These are phyloP conservation scores for Monilinia vaccinii-corymbosi DNA, from an alignment of 2,329 filamentous ascomycete species.

Conservation along the genomic window DNA sequence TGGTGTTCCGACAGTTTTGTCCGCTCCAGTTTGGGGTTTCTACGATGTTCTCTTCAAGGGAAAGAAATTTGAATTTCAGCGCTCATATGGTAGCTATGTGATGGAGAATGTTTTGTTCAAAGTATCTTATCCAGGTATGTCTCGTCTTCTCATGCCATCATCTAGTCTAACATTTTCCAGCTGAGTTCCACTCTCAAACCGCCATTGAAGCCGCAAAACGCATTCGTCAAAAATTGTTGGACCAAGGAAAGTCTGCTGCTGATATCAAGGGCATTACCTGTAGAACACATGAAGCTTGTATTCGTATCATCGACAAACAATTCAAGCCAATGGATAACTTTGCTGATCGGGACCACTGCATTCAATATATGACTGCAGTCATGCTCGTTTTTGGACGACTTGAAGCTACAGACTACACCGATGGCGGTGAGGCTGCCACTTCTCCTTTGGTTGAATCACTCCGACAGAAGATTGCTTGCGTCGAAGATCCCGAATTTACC, in stretches of 20 bases:
- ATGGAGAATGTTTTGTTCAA: conserved; percentile 99
- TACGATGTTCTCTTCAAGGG: conserved; percentile 97
- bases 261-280: conserved; percentile 92
- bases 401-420: conserved; percentile 85
- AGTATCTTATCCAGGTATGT: conserved; percentile 88
- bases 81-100: conserved; percentile 93
- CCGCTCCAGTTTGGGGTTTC: conserved; percentile 92
- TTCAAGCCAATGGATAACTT: conserved; percentile 99
- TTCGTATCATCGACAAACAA: conserved; percentile 99
- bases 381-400: conserved; percentile 96
- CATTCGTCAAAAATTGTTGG: conserved; percentile 74
- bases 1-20: conserved; percentile 85
- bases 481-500: conserved; percentile 93
- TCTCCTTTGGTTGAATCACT: conserved; percentile 84
- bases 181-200: conserved; percentile 98
- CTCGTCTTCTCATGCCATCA: not conserved
- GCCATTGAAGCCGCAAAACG: conserved; percentile 91
- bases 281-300: conserved; percentile 95
- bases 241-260: conserved; percentile 78
- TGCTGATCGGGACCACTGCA: conserved; percentile 97
- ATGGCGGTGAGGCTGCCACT: conserved; percentile 85
- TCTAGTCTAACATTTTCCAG: conserved; percentile 34
- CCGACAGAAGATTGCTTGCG: conserved; percentile 87
- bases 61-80: conserved; percentile 93
- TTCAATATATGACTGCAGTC: conserved; percentile 97